Base-by-base conservation (phyloP, 2,329 filamentous ascomycete species). In the Simplicillium sp. region DNA sequence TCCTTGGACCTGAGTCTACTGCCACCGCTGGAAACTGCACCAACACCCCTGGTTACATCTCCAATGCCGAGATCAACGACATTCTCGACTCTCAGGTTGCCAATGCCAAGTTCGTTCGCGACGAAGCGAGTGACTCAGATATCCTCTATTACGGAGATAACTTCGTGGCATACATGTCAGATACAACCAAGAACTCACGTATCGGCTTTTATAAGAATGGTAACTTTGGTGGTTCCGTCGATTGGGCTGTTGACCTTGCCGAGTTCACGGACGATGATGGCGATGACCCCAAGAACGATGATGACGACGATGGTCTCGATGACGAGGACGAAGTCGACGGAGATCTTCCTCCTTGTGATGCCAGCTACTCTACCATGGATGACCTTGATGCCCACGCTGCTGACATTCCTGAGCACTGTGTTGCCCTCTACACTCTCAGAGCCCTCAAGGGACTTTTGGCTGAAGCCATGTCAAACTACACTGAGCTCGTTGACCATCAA, bases 161-260 rank as follows among this genome's bases (percentile, higher is more conserved):
- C 39, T 57, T 54, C 55, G 50, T 59, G 14, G 55, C 54, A 1
- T 57, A 51, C 17, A 56, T 59, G 55, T 44, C 43, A 7, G 48
- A 50, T 4, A 42, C 37, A 3, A 58, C 50, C 1, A 57, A 58
- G 44, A 14, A 38, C 14, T 47, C 34, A 16, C 48, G 55, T 2
- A 46, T 40, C 0, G 43, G 43, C 4, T 47, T 48, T 39, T 48
- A 43, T 3, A 48, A 52, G 13, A 14, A 44, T 0, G 35, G 52
- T n/a, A 54, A 55, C 31, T 57, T 59, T 43, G 53, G 43, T 9
- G 57, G 57, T 32, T 52, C 48, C 3, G 45, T 51, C 7, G 55
- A 59, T 36, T 59, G 56, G 57, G 56, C 56, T 7, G 38, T 58
- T 29, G 56, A 59, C 4, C 42, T 58, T 5, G 41, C 12, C 13